These are phyloP conservation scores for Digitaria exilis DNA, from an alignment of 202 grass and related monocot genomes.

Conservation along the genomic window DNA sequence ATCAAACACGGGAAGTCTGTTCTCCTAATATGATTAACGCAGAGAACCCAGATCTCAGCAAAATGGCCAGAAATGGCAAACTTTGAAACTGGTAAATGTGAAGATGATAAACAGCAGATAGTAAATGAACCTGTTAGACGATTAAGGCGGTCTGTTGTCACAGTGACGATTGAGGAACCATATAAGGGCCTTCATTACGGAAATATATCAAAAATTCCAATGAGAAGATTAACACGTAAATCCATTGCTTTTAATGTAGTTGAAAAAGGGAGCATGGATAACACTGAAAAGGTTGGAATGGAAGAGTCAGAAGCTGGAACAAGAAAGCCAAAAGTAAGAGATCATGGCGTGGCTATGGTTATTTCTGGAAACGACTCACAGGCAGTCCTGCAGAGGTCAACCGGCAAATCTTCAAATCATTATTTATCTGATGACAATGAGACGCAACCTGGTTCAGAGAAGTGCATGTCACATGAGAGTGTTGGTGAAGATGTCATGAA, in stretches of 20 bases:
- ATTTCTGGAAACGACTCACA: not conserved
- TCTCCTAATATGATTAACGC: not conserved
- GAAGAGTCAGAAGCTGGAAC: not conserved
- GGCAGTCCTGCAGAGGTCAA: not conserved
- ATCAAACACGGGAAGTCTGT: slow-evolving; percentile 29
- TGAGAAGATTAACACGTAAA: slow-evolving; percentile 22
- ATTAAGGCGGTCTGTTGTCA: slow-evolving; percentile 29
- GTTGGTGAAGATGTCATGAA: not conserved
- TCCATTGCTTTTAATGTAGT: slow-evolving; percentile 1
- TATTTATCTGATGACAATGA: not conserved
- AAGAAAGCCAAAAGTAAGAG: not conserved
- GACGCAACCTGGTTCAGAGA: not conserved
- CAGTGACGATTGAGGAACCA: not conserved
- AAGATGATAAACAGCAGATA: slow-evolving; percentile 22
- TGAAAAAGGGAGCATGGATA: not conserved
- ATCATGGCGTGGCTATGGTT: not conserved
- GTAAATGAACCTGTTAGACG: slow-evolving; percentile 16
- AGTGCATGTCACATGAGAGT: not conserved
- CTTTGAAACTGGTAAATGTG: slow-evolving; percentile 1
- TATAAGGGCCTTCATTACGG: not conserved
- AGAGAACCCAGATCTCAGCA: not conserved
- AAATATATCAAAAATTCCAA: not conserved
- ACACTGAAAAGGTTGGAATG: not conserved
- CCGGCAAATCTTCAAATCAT: not conserved
- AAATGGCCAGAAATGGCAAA: not conserved